Percentiles rank a stretch among this genome's conserved stretches.
phyloP scores from a whole-genome alignment of 2,329 filamentous ascomycete species.

The Sclerotinia borealis region DNA sequence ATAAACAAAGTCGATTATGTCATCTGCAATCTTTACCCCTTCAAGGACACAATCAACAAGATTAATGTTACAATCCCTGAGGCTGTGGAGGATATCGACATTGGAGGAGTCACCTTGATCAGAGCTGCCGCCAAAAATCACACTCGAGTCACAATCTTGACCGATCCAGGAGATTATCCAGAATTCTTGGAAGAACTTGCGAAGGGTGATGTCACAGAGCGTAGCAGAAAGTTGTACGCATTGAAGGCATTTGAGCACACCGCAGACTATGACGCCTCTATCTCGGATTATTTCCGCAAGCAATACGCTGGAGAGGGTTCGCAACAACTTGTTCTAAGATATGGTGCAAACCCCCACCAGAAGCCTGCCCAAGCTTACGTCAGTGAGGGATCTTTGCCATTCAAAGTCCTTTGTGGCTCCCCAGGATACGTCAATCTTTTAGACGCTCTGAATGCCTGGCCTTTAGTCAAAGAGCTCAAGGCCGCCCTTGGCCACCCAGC shows the following conservation, averaged over 20 bases:
- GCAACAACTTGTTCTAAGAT: constrained; percentile 81
- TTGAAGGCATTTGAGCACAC: constrained; percentile 99
- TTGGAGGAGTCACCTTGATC: constrained; percentile 93
- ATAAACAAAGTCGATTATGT: constrained; percentile 94
- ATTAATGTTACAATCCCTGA: constrained; percentile 95
- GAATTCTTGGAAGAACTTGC: constrained; percentile 90
- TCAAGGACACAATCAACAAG: constrained; percentile 97
- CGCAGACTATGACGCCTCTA: constrained; percentile 90
- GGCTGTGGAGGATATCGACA: constrained; percentile 98
- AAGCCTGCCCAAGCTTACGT: constrained; percentile 88
- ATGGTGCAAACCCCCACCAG: constrained; percentile 96
- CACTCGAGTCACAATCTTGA: constrained; percentile 88
- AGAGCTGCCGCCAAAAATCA: constrained; percentile 98
- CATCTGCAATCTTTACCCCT: constrained; percentile 97
- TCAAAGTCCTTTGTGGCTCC: constrained; percentile 84
- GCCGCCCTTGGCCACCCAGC: constrained; percentile 80
- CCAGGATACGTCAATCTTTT: constrained; percentile 97
- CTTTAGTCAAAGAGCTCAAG: constrained; percentile 92
- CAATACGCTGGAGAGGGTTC: constrained; percentile 82
- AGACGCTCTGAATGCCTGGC: constrained; percentile 95
- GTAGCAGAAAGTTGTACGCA: constrained; percentile 81
- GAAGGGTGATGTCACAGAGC: constrained; percentile 77
- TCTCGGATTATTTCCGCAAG: constrained; percentile 95
- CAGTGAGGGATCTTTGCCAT: constrained; percentile 70
- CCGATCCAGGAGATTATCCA: constrained; percentile 87